A percentile compares a stretch with the other conserved stretches of the same genome.
Evolutionary conservation across 2,329 filamentous ascomycete genomes (phyloP).

Genomic region (Stachybotrys elegans): DNA sequence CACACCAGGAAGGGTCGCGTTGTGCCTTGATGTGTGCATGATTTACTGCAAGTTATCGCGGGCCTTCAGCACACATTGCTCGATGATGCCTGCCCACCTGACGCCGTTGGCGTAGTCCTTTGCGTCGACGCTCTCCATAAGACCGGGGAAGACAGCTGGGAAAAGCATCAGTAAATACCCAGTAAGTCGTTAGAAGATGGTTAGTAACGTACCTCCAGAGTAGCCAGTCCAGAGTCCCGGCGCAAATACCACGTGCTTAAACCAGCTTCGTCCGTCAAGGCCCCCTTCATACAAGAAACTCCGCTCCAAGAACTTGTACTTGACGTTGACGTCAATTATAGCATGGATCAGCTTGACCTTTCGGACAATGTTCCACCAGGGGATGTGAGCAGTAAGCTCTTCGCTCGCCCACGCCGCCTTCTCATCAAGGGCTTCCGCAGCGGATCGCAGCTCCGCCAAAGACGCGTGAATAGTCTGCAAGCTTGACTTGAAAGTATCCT

Average conservation of each 20-base stretch:
- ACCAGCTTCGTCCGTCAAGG: conserved; percentile 77
- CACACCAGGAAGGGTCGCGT: too few species aligned
- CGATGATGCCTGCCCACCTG: conserved; percentile 56
- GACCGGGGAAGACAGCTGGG: conserved; percentile 55
- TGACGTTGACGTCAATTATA: conserved; percentile 65
- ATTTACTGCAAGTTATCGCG: conserved; percentile 28
- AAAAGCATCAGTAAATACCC: neutral
- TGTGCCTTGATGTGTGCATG: too few species aligned
- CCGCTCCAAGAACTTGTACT: conserved; percentile 81
- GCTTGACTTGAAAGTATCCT: conserved; percentile 31
- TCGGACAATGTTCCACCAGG: conserved; percentile 75
- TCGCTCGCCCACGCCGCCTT: conserved; percentile 34
- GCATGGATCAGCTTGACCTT: conserved; percentile 58
- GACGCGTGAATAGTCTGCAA: conserved; percentile 33
- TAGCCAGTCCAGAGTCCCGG: conserved; percentile 92
- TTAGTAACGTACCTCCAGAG: conserved; percentile 56
- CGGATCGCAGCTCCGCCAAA: conserved; percentile 30
- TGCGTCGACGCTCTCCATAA: conserved; percentile 57
- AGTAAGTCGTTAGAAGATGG: neutral
- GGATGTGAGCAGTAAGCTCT: conserved; percentile 49
- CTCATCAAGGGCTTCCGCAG: conserved; percentile 40
- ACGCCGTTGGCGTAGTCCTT: conserved; percentile 53
- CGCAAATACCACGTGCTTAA: conserved; percentile 92
- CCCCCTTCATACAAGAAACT: conserved; percentile 72
- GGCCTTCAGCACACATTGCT: conserved; percentile 43